Conservation (phyloP, 257 asterid genomes). For the Lantana camara region DNA sequence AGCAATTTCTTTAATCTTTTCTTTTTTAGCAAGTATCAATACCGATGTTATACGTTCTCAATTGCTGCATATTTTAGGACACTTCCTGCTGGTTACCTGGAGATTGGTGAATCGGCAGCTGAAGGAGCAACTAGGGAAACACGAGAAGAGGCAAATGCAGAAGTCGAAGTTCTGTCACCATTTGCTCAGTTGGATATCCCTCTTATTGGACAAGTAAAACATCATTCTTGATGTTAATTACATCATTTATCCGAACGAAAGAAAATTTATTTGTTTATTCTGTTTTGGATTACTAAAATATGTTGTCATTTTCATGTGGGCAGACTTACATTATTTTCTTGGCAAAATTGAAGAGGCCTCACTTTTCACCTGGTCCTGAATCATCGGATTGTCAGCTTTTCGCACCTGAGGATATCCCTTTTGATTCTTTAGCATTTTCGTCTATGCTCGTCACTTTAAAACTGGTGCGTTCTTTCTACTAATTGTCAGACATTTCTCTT, state of each 20-base stretch:
- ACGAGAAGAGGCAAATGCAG: conserved; percentile 95
- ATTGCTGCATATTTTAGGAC: conserved; percentile 56
- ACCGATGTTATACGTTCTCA: not conserved
- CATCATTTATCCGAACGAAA: not conserved
- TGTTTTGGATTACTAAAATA: not conserved
- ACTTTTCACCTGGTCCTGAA: conserved; percentile 92
- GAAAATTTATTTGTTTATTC: no score
- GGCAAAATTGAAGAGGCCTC: conserved; percentile 80
- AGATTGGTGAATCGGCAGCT: conserved; percentile 89
- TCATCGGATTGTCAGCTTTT: conserved; percentile 89
- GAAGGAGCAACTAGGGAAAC: conserved; percentile 96
- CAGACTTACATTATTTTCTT: conserved; percentile 93
- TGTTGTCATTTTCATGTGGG: conserved; percentile 24
- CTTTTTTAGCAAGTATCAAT: no score
- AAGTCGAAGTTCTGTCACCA: conserved; percentile 77
- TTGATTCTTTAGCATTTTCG: conserved; percentile 88
- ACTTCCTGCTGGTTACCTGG: conserved; percentile 98
- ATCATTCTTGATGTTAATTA: conserved; percentile 9
- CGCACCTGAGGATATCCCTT: conserved; percentile 73
- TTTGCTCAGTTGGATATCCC: conserved; percentile 94
- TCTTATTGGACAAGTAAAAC: conserved; percentile 83
- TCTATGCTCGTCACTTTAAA: conserved; percentile 89
- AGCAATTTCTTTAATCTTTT: conserved; percentile 32
- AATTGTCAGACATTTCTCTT: not conserved
- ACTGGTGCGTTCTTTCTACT: conserved; percentile 49